Evolutionary conservation across 441 rosid genomes (phyloP), one percentile per base, ranked within the genome.

Genomic region (Erodium moschatum): DNA sequence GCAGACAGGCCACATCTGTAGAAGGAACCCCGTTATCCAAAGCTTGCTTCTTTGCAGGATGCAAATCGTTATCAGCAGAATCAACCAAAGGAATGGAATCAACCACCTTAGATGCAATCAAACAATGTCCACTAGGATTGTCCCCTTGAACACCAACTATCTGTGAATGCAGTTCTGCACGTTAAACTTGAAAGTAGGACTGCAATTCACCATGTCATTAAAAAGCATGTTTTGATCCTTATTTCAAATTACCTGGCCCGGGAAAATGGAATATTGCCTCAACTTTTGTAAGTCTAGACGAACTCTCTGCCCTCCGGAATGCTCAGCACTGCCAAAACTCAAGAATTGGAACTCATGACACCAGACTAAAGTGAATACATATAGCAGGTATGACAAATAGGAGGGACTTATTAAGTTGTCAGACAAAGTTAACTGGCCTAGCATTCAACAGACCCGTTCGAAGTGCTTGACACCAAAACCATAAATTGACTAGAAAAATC

Each of bases 71-170:
- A 66, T 82, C 89, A 73, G 68, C 71, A 65, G 72, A 66, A 71
- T 38, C 63, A 38, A 86, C 74, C 61, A 85, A 67, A 69, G 96
- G 97, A 81, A 89, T 74, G 64, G 78, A 79, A 73, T 90, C 99
- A 21, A 92, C 62, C 33, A 90, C 72, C 76, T 90, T 85, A 15
- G 98, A 86, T 61, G 96, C 97, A 46, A 86, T 87, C 65, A 95
- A 81, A 86, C 92, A 92, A 73, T 95, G 97, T 46, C 98, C 97
- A 76, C 98, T 92, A 70, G 97, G 97, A 83, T 95, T 95, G 70
- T 86, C 81, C 73, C 98, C 99, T 79, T 85, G 89, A 78, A 95
- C 67, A 71, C 93, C 97, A 62, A 95, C 87, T 71, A 92, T 82
- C 99, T 95, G 87, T 70, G 75, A 76, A 75, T 18, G 29, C 60